Base-by-base conservation (phyloP, 2,329 filamentous ascomycete species). In the Microsporum canis region DNA sequence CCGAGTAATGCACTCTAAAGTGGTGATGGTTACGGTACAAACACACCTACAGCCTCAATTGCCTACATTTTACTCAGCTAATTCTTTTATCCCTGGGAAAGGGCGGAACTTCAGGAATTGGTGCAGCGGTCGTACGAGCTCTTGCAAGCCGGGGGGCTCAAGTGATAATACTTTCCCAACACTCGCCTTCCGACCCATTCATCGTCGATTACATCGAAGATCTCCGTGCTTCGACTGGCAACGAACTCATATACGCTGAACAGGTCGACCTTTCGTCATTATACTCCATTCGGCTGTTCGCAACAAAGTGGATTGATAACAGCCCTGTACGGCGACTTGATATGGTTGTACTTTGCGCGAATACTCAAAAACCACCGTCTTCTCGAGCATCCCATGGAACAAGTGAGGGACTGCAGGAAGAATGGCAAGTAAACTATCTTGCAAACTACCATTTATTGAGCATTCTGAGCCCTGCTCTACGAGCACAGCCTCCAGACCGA, bases 281-380 rank as follows among this genome's bases (percentile, higher is more conserved):
- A n/a, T 85, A 96, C 72, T 95, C 89, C 72, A 87, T 99, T 68
- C 88, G 94, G 43, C 82, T 86, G 64, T 99, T 99, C 72, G 94
- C 94, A 10, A 99, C 94, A 0, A 92, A 90, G 77, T 99, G 95
- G 92, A 90, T 99, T 66, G 92, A 99, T 73, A 97, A 96, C 73
- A 84, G 88, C 27, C 92, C 94, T 2, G 89, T 91, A 6, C 82
- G 95, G 61, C 81, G 95, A 56, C 78, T 99, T 5, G 94, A 99
- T 73, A 91, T 92, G 85, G 78, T 99, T 55, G 83, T 99, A 23
- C 80, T 99, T 17, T 96, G 91, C 72, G 94, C 87, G 7, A 88
- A 88, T 51, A 87, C 87, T 0, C 78, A 91, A 66, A 89, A 87
- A 3, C 86, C 89, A 1, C 82, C 82, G 8, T 88, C 1, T 61